phyloP scores from a whole-genome alignment of 352 stramenopile species.

The Globisporangium viniferum region DNA sequence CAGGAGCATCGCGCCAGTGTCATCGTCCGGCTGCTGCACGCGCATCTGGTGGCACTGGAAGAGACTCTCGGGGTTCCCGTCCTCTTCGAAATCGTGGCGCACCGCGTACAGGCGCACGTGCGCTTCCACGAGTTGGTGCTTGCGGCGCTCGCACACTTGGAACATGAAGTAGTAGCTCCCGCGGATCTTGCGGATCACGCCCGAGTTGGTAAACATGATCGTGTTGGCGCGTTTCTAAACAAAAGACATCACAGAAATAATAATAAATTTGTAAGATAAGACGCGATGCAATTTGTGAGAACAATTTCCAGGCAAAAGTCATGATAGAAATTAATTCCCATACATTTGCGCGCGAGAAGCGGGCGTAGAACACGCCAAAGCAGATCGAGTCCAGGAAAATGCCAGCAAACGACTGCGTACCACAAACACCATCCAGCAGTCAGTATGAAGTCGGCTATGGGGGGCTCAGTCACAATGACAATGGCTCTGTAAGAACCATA shows the following conservation, averaged over 20 bases:
- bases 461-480: neutral
- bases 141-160: constrained; percentile 86
- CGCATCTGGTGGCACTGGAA: constrained; percentile 87
- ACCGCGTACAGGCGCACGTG: constrained; percentile 85
- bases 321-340: constrained; percentile 9
- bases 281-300: neutral
- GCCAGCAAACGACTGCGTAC: constrained; percentile 66
- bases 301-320: too few relatives aligned
- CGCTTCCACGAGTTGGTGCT: constrained; percentile 86
- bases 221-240: constrained; percentile 77
- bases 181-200: constrained; percentile 87
- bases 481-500: neutral
- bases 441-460: neutral
- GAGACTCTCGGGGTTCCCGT: constrained; percentile 48
- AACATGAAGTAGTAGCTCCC: constrained; percentile 92
- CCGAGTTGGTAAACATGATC: constrained; percentile 84
- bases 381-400: constrained; percentile 87
- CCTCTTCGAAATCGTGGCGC: constrained; percentile 53
- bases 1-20: constrained; percentile 73
- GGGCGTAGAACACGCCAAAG: constrained; percentile 86
- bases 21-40: constrained; percentile 86
- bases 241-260: neutral
- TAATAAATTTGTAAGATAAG: too few relatives aligned
- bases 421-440: neutral
- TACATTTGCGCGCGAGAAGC: constrained; percentile 78